These are phyloP conservation scores for Poa annua DNA, from an alignment of 176 grass and related monocot genomes.

Conservation along the genomic window DNA sequence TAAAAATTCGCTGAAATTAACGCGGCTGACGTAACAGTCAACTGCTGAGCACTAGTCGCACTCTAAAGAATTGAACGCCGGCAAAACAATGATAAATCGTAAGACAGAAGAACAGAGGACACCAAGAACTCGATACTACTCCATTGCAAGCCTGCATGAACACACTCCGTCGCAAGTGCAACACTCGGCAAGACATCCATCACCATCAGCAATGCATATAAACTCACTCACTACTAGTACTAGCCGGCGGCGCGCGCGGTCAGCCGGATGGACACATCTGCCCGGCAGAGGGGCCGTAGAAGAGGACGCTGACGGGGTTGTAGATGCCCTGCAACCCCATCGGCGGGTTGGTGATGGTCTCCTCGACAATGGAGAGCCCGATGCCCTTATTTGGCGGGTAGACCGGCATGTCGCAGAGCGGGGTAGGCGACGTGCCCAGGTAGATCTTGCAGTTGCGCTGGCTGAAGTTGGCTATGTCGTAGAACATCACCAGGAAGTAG, in stretches of 20 bases:
- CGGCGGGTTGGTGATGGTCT: conserved; percentile 39
- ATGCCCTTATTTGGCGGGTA: conserved; percentile 57
- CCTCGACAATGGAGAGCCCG: conserved; percentile 50
- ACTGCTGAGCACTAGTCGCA: too few species aligned
- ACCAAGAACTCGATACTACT: neutral
- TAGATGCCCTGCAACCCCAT: conserved; percentile 51
- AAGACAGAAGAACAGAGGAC: neutral
- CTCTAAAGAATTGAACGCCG: neutral
- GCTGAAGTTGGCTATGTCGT: conserved; percentile 51
- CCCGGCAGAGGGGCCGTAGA: conserved; percentile 41
- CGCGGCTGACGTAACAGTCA: too few species aligned
- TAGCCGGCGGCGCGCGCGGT: neutral
- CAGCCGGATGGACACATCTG: conserved; percentile 41
- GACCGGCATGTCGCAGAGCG: conserved; percentile 47
- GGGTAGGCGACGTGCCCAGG: conserved; percentile 49
- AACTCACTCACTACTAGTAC: neutral
- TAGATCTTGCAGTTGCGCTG: conserved; percentile 52
- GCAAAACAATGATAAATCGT: neutral
- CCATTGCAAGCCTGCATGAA: neutral
- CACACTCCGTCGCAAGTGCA: neutral
- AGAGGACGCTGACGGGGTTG: conserved; percentile 52
- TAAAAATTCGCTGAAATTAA: too few species aligned
- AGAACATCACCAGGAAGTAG: conserved; percentile 60
- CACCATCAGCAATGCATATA: neutral
- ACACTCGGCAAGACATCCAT: neutral